Conservation (phyloP, 2,329 filamentous ascomycete genomes). For the Seiridium cupressi region DNA sequence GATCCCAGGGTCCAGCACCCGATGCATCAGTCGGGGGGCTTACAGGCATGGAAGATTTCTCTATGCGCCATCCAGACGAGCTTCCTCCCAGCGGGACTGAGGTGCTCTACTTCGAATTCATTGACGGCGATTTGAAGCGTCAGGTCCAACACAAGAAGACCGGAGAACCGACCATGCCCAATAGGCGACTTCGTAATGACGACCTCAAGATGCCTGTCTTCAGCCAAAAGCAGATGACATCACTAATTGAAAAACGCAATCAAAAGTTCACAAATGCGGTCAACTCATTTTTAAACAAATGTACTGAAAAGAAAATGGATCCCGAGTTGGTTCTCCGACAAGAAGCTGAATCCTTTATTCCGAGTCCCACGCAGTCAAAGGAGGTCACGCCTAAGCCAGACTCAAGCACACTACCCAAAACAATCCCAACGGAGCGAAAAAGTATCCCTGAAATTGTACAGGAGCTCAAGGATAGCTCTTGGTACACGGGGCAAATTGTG, state of each 20-base stretch:
- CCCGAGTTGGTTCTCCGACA: slow-evolving; percentile 64
- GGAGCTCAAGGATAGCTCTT: slow-evolving; percentile 77
- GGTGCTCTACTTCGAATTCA: slow-evolving; percentile 86
- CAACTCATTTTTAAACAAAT: slow-evolving; percentile 73
- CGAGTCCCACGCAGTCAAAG: slow-evolving; percentile 49
- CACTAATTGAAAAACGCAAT: slow-evolving; percentile 86
- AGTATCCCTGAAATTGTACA: slow-evolving; percentile 80
- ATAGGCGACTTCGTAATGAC: slow-evolving; percentile 69
- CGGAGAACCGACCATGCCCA: slow-evolving; percentile 67
- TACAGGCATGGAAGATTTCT: slow-evolving; percentile 46
- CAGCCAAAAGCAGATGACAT: slow-evolving; percentile 88
- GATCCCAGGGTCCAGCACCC: slow-evolving; percentile 46
- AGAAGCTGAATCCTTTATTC: slow-evolving; percentile 60
- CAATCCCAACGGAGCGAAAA: slow-evolving; percentile 78
- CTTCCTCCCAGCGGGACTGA: slow-evolving; percentile 48
- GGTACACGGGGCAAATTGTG: slow-evolving; percentile 92
- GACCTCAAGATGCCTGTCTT: slow-evolving; percentile 88
- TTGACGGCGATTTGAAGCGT: slow-evolving; percentile 86
- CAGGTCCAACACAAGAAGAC: slow-evolving; percentile 72
- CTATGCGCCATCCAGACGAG: slow-evolving; percentile 27
- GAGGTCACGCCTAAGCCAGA: slow-evolving; percentile 28
- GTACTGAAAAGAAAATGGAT: slow-evolving; percentile 62
- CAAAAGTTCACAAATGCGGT: slow-evolving; percentile 77
- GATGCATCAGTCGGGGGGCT: slow-evolving; percentile 57
- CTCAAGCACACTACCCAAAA: slow-evolving; percentile 55